These are phyloP conservation scores for Tylopilus subfusipes DNA, from an alignment of 768 basidiomycete species.

Conservation along the genomic window DNA sequence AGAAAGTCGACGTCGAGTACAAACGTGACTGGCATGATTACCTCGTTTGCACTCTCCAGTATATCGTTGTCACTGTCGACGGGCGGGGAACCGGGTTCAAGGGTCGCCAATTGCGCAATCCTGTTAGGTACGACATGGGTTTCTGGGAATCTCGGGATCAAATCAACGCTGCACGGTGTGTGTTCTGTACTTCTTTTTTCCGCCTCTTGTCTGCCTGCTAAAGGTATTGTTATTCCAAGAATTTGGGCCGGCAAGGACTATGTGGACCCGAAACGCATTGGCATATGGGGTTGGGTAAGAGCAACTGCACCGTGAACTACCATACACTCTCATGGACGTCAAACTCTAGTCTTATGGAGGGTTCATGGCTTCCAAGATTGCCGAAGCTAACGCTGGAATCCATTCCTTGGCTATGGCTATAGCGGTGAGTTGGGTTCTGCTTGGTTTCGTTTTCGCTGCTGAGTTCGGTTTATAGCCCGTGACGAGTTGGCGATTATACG, in stretches of 20 bases:
- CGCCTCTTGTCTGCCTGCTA: not conserved
- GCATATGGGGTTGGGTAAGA: conserved; percentile 97
- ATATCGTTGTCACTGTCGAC: conserved; percentile 85
- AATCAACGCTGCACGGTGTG: conserved; percentile 80
- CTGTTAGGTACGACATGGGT: conserved; percentile 86
- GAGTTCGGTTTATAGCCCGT: conserved; percentile 56
- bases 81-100: conserved; percentile 93
- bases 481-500: conserved; percentile 81
- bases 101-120: conserved; percentile 79
- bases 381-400: conserved; percentile 85
- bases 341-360: conserved; percentile 82
- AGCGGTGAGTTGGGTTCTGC: conserved; percentile 53
- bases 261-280: conserved; percentile 84
- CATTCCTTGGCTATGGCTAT: conserved; percentile 91
- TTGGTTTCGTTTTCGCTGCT: conserved; percentile 2
- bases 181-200: conserved; percentile 14
- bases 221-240: conserved; percentile 33
- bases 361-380: conserved; percentile 91
- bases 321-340: not conserved
- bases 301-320: not conserved
- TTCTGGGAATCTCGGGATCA: conserved; percentile 89
- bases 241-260: conserved; percentile 85
- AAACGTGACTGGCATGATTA: conserved; percentile 83
- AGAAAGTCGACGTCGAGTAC: conserved; percentile 67
- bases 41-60: conserved; percentile 75